phyloP scores from a whole-genome alignment of 2,329 filamentous ascomycete species.

The Emergomyces orientalis region DNA sequence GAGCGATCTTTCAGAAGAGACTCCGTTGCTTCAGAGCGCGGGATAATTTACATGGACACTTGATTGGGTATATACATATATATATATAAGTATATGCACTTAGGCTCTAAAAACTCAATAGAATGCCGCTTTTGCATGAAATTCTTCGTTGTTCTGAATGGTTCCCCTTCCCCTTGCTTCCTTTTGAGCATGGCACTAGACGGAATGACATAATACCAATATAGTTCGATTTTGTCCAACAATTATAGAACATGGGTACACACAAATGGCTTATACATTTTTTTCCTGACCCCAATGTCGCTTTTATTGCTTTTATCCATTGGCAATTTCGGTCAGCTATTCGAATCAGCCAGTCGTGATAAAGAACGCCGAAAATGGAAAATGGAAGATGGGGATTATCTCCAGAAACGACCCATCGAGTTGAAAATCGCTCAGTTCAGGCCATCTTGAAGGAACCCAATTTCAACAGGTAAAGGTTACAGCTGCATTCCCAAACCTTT shows the following conservation, averaged over 20 bases:
- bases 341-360: not conserved
- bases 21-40: slow-evolving; percentile 16
- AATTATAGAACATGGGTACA: not conserved
- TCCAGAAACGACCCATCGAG: not conserved
- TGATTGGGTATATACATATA: not conserved
- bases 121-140: not conserved
- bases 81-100: not conserved
- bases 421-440: not conserved
- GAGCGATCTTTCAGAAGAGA: slow-evolving; percentile 16
- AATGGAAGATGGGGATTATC: not conserved
- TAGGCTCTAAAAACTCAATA: not conserved
- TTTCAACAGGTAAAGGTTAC: not conserved
- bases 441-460: not conserved
- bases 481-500: not conserved
- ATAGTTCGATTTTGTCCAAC: not conserved
- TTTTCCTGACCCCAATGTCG: not conserved
- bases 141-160: not conserved
- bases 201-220: not conserved
- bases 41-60: not conserved
- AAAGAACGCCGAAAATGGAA: not conserved
- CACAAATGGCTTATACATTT: not conserved
- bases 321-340: not conserved
- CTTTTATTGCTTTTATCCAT: not conserved
- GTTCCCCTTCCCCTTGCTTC: not conserved
- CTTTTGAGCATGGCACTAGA: not conserved